phyloP scores from a whole-genome alignment of 1,284 basidiomycete species.

The Quambalaria eucalypti region DNA sequence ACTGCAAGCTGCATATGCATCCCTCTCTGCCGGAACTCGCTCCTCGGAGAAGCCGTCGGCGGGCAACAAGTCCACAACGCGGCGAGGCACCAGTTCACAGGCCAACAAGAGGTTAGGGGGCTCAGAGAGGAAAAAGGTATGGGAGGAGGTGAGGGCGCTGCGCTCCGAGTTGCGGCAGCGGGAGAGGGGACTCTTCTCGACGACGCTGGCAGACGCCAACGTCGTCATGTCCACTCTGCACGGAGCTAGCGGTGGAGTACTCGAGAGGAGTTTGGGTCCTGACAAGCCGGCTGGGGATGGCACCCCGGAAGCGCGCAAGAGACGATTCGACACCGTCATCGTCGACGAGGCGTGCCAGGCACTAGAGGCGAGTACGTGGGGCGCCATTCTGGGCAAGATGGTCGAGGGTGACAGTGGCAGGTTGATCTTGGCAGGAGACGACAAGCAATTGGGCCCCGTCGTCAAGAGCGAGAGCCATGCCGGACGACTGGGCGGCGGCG shows the following conservation, averaged over 20 bases:
- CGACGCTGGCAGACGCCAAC: constrained; percentile 69
- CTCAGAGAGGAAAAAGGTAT: constrained; percentile 71
- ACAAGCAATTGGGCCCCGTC: constrained; percentile 69
- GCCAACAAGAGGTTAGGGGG: constrained; percentile 57
- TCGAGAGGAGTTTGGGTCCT: constrained; percentile 3
- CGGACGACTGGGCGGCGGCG: constrained; percentile 1
- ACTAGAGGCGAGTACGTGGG: constrained; percentile 64
- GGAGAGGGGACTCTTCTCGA: constrained; percentile 70
- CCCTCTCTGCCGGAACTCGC: constrained; percentile 6
- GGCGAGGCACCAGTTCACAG: constrained; percentile 4
- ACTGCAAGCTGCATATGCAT: constrained; percentile 13
- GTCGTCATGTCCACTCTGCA: constrained; percentile 88
- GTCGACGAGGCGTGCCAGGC: constrained; percentile 91
- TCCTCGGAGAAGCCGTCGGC: constrained; percentile 13
- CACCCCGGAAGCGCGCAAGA: not conserved
- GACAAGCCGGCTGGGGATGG: not conserved
- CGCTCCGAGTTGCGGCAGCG: constrained; percentile 87
- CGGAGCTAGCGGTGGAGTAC: constrained; percentile 49
- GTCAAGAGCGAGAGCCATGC: constrained; percentile 52
- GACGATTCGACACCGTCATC: constrained; percentile 73
- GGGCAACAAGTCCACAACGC: constrained; percentile 36
- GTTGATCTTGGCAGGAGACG: constrained; percentile 48
- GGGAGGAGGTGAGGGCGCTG: constrained; percentile 80
- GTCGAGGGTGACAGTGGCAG: constrained; percentile 6
- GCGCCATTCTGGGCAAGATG: not conserved